Conservation (phyloP, 768 basidiomycete species). For the Lentinula aciculospora region DNA sequence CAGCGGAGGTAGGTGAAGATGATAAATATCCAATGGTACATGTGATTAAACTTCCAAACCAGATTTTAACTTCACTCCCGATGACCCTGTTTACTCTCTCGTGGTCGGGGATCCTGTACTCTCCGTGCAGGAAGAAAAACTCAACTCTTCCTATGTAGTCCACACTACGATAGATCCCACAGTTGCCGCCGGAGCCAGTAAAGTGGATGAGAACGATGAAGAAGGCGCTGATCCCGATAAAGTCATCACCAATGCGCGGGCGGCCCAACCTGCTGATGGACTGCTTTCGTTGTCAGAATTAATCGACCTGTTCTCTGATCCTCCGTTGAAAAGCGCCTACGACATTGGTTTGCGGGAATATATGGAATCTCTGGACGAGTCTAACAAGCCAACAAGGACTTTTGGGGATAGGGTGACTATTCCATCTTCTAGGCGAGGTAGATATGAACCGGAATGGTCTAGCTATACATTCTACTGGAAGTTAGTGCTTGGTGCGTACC, state of each 20-base stretch:
- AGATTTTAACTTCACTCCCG: slow-evolving; percentile 88
- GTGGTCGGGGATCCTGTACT: slow-evolving; percentile 58
- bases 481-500: slow-evolving; percentile 59
- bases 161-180: slow-evolving; percentile 65
- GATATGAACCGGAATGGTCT: slow-evolving; percentile 78
- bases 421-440: slow-evolving; percentile 40
- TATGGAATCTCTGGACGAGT: slow-evolving; percentile 9
- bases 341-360: slow-evolving; percentile 41
- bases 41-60: slow-evolving; percentile 2
- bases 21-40: background rate
- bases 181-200: slow-evolving; percentile 23
- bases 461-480: slow-evolving; percentile 89
- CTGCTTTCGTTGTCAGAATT: slow-evolving; percentile 61
- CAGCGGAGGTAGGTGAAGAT: slow-evolving; percentile 63
- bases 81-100: slow-evolving; percentile 78
- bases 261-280: slow-evolving; percentile 55
- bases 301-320: slow-evolving; percentile 33
- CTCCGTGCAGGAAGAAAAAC: slow-evolving; percentile 40
- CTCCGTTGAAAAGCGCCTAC: slow-evolving; percentile 60
- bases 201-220: slow-evolving; percentile 40
- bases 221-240: slow-evolving; percentile 59
- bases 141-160: slow-evolving; percentile 65
- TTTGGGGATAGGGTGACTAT: slow-evolving; percentile 48
- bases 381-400: slow-evolving; percentile 24
- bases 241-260: slow-evolving; percentile 70